Evolutionary conservation across 2,329 filamentous ascomycete genomes (phyloP).

Genomic region (Furcasterigmium sp.): DNA sequence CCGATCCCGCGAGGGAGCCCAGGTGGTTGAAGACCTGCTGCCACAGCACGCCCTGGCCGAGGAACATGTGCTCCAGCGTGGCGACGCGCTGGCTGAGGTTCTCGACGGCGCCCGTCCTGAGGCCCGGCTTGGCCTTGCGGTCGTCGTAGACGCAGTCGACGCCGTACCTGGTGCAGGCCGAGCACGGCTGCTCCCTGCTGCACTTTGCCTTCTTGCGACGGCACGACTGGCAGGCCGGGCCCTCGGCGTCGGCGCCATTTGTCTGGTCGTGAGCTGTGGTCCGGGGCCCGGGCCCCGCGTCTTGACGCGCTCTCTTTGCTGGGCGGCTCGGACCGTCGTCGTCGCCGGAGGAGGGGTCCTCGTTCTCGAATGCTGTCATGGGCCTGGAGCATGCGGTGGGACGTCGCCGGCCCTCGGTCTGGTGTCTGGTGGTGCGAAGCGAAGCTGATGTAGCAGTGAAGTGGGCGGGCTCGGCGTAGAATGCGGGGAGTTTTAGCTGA

Average conservation of each 20-base stretch:
- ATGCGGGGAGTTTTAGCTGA: no score
- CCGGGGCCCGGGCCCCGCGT: background rate
- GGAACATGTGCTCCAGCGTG: conserved; percentile 30
- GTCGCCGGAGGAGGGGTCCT: background rate
- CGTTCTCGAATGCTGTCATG: background rate
- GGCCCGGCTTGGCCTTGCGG: conserved; percentile 23
- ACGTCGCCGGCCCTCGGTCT: no score
- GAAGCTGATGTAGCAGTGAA: no score
- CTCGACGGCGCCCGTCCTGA: conserved; percentile 27
- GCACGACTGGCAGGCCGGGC: conserved; percentile 30
- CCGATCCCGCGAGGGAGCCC: background rate
- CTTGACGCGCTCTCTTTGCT: background rate
- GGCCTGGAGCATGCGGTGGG: no score
- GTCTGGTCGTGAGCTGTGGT: background rate
- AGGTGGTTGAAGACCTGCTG: conserved; percentile 23
- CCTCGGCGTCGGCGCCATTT: conserved; percentile 2
- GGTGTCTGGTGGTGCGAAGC: no score
- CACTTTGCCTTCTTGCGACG: conserved; percentile 40
- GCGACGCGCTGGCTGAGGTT: conserved; percentile 22
- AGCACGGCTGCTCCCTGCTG: conserved; percentile 34
- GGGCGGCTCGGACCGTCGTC: background rate
- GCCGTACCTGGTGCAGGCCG: conserved; percentile 28
- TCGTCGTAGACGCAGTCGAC: conserved; percentile 28
- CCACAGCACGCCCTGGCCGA: conserved; percentile 28
- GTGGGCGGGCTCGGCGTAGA: no score